These are phyloP conservation scores for Hyaloperonospora brassicae DNA, from an alignment of 352 stramenopile species.

Conservation along the genomic window DNA sequence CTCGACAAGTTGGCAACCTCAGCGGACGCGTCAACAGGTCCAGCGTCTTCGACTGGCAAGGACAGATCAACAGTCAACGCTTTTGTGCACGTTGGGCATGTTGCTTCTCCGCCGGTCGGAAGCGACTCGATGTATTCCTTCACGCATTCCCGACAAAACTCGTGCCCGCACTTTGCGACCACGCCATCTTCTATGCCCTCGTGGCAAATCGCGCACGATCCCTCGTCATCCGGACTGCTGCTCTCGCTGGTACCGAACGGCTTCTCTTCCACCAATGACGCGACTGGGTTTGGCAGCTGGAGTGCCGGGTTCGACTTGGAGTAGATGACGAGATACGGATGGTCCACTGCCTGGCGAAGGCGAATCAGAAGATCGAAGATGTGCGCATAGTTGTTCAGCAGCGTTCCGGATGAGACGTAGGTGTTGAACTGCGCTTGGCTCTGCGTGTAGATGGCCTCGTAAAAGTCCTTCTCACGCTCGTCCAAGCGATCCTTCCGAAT, in stretches of 20 bases:
- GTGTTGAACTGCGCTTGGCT: constrained; percentile 97
- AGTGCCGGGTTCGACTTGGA: constrained; percentile 82
- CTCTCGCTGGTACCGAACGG: constrained; percentile 34
- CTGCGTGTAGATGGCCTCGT: constrained; percentile 97
- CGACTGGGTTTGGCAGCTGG: constrained; percentile 40
- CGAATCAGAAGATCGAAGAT: constrained; percentile 97
- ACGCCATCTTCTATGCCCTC: constrained; percentile 89
- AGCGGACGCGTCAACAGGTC: constrained; percentile 9
- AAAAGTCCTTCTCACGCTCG: constrained; percentile 96
- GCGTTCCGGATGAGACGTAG: constrained; percentile 94
- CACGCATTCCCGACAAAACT: constrained; percentile 88
- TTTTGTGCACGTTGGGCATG: constrained; percentile 76
- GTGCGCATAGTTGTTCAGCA: constrained; percentile 99
- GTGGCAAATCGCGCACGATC: constrained; percentile 88
- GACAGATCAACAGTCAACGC: constrained; percentile 82
- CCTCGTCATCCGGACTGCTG: constrained; percentile 23
- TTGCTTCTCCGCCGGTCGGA: constrained; percentile 41
- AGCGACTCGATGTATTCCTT: constrained; percentile 76
- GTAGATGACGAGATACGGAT: constrained; percentile 96
- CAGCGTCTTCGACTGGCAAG: constrained; percentile 15
- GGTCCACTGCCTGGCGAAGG: constrained; percentile 96
- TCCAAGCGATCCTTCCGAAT: constrained; percentile 81
- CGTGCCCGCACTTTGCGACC: constrained; percentile 81
- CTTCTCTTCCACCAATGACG: constrained; percentile 52
- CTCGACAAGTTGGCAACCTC: constrained; percentile 5